Conservation (phyloP, 352 stramenopile species). For the Phytophthora kernoviae region DNA sequence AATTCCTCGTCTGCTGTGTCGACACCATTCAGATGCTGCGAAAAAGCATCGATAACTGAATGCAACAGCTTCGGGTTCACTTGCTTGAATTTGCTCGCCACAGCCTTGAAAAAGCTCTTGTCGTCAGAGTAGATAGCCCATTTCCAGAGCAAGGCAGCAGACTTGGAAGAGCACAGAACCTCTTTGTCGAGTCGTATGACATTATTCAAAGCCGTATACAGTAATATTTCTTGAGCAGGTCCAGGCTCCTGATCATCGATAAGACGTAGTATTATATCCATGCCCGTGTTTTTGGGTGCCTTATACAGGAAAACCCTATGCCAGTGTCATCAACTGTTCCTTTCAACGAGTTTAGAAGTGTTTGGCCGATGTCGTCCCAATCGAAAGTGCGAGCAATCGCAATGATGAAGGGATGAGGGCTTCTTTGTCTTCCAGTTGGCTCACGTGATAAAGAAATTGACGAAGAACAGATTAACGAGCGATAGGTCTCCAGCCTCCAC, state of each 20-base stretch:
- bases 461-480: constrained; percentile 20
- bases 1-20: background rate
- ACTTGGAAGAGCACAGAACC: constrained; percentile 5
- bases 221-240: background rate
- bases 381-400: constrained; percentile 12
- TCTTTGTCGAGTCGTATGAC: background rate
- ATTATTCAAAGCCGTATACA: constrained; percentile 2
- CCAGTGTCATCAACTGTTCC: constrained; percentile 3
- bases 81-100: constrained; percentile 6
- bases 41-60: constrained; percentile 8
- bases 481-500: constrained; percentile 6
- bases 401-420: background rate
- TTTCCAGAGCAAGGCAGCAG: constrained; percentile 13
- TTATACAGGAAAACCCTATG: constrained; percentile 1
- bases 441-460: constrained; percentile 11
- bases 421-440: constrained; percentile 6
- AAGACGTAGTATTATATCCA: constrained; percentile 17
- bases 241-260: constrained; percentile 7
- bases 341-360: constrained; percentile 2
- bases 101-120: background rate
- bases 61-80: background rate
- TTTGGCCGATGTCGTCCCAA: constrained; percentile 15
- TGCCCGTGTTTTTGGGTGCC: background rate
- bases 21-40: background rate
- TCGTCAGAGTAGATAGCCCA: constrained; percentile 6